A percentile compares a stretch with the other conserved stretches of the same genome.
Evolutionary conservation across 495 filamentous ascomycete species (phyloP).

Genomic region (Rhypophila decipiens): DNA sequence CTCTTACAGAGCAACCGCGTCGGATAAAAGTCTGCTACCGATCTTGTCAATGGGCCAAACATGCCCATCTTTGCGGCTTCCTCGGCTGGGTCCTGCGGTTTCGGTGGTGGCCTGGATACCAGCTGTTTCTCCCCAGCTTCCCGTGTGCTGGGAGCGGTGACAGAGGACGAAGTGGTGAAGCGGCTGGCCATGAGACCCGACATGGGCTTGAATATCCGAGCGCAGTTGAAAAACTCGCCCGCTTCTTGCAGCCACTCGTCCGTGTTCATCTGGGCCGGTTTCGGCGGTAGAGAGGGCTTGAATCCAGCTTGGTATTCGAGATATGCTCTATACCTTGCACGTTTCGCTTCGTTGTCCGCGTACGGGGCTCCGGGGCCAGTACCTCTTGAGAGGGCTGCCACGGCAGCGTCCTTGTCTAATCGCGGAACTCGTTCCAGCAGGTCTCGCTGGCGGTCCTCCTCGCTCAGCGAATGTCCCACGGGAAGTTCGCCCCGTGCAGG

Average conservation of each 20-base stretch:
- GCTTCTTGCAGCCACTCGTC: constrained; percentile 78
- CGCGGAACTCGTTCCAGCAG: constrained; percentile 60
- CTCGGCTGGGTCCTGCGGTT: constrained; percentile 70
- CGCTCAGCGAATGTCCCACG: constrained; percentile 50
- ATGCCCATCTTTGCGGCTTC: constrained; percentile 87
- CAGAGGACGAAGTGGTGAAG: constrained; percentile 68
- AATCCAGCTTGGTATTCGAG: constrained; percentile 72
- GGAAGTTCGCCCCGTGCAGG: constrained; percentile 70
- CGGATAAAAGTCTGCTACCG: constrained; percentile 66
- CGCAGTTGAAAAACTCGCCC: constrained; percentile 80
- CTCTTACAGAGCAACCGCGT: constrained; percentile 84
- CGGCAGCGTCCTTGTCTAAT: constrained; percentile 65
- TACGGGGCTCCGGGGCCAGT: constrained; percentile 78
- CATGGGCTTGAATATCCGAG: constrained; percentile 88
- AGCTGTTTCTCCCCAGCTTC: constrained; percentile 31
- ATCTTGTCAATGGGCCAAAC: constrained; percentile 84
- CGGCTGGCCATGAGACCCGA: constrained; percentile 85
- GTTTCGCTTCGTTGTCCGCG: constrained; percentile 71
- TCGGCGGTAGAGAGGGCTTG: constrained; percentile 51
- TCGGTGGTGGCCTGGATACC: constrained; percentile 52
- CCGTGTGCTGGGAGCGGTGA: constrained; percentile 19
- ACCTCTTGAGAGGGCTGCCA: constrained; percentile 68
- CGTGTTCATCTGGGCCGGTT: constrained; percentile 42
- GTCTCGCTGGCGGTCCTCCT: constrained; percentile 53
- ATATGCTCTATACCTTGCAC: constrained; percentile 69